Evolutionary conservation across 495 filamentous ascomycete genomes (phyloP).

Genomic region (Xylaria scruposa): DNA sequence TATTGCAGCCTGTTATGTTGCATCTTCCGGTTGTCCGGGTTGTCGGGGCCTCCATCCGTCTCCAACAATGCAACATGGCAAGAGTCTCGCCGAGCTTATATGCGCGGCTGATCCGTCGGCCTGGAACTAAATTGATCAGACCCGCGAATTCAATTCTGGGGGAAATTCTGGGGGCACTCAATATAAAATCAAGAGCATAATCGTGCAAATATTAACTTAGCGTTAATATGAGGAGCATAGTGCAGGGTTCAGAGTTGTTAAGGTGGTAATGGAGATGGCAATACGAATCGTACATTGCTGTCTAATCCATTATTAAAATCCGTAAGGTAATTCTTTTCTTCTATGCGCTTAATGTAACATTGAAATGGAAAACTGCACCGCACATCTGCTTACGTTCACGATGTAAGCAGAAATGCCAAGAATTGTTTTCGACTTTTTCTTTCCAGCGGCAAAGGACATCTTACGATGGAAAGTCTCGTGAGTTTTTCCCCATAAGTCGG

Average conservation of each 20-base stretch:
- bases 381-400: neutral
- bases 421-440: neutral
- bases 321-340: neutral
- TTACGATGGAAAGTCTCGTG: neutral
- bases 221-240: neutral
- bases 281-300: neutral
- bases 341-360: neutral
- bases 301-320: neutral
- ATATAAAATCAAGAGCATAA: neutral
- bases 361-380: neutral
- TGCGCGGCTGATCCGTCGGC: conserved; percentile 7
- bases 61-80: conserved; percentile 8
- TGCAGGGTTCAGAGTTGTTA: neutral
- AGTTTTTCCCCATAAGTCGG: neutral
- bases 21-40: conserved; percentile 19
- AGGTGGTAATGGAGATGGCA: neutral
- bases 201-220: too few relatives aligned
- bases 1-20: neutral
- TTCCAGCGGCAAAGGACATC: neutral
- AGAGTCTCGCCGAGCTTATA: conserved; percentile 14
- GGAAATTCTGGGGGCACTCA: neutral
- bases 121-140: neutral
- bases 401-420: neutral
- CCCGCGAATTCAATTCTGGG: neutral
- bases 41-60: conserved; percentile 3